Base-by-base conservation (phyloP, 2,329 filamentous ascomycete species). In the Coniella lustricola region DNA sequence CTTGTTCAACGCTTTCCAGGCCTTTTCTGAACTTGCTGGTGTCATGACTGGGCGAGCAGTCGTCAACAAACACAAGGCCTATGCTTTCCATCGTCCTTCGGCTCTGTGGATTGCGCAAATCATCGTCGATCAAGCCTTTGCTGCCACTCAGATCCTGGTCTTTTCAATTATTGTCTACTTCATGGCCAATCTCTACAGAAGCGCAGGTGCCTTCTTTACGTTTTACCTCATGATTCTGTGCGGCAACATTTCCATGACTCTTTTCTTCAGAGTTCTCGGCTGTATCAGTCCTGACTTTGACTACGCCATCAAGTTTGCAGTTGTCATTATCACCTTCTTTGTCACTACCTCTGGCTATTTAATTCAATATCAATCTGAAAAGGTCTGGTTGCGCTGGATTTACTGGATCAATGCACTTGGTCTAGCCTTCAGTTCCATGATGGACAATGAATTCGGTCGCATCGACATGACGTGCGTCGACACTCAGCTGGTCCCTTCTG, bases 1-100 rank as follows among this genome's bases (percentile, higher is more conserved):
- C 2, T 68, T 94, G 4, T 91, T 91, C 74, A 91, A 91, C 63
- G 85, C 85, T n/a, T 91, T 94, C 65, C 83, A 89, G 60, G 86
- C 88, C 20, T 90, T 93, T 60, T 79, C 84, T 0, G 88, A 94
- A 63, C 67, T 95, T 0, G 84, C 76, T 0, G 75, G 76, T 10
- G 85, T 84, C 2, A 91, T 93, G 85, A 68, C 82, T 14, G 87
- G 84, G 1, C 76, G 89, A 8, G 75, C 82, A 0, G 85, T 94
- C 33, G 77, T 94, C 52, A 88, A 90, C 63, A 94, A 93, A 62
- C 89, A 94, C 64, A 82, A 84, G 49, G 83, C 85, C 0, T 94
- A 88, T 57, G 85, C 87, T 0, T 91, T 94, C 60, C 85, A 93
- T 62, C 76, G 87, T 31, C 89, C 89, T 0, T 89, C 85, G 0